Evolutionary conservation across 441 rosid species (phyloP).

Genomic region (Syzygium malaccense): DNA sequence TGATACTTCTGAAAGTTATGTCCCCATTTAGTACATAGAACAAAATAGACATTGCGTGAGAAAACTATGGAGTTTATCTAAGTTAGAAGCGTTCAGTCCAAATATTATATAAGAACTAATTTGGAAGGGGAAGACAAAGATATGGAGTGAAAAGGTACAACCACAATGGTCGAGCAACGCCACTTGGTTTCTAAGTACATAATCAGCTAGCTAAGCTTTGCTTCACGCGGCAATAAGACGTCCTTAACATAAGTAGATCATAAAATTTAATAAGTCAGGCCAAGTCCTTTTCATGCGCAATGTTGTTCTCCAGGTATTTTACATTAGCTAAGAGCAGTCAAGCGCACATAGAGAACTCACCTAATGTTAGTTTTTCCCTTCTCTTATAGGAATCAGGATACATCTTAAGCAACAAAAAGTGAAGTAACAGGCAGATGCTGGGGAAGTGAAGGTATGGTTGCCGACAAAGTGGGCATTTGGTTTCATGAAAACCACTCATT

Average conservation of each 20-base stretch:
- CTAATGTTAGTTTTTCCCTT: constrained; percentile 43
- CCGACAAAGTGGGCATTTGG: constrained; percentile 70
- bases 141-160: not conserved
- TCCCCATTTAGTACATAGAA: not conserved
- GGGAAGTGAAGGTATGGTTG: constrained; percentile 60
- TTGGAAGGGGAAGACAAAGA: not conserved
- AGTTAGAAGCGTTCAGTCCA: not conserved
- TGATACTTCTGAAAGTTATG: not conserved
- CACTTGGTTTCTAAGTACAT: not conserved
- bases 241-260: not conserved
- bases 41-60: not conserved
- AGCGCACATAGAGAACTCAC: constrained; percentile 24
- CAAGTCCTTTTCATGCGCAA: not conserved
- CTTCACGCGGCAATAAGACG: not conserved
- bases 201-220: not conserved
- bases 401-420: constrained; percentile 54
- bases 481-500: constrained; percentile 25
- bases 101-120: not conserved
- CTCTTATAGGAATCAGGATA: constrained; percentile 48
- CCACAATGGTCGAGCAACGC: not conserved
- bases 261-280: not conserved
- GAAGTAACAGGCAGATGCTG: constrained; percentile 48
- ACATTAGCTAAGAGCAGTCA: not conserved
- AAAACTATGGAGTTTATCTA: not conserved
- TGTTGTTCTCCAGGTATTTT: not conserved